Conservation (phyloP, 495 filamentous ascomycete species). For the Letharia lupina region DNA sequence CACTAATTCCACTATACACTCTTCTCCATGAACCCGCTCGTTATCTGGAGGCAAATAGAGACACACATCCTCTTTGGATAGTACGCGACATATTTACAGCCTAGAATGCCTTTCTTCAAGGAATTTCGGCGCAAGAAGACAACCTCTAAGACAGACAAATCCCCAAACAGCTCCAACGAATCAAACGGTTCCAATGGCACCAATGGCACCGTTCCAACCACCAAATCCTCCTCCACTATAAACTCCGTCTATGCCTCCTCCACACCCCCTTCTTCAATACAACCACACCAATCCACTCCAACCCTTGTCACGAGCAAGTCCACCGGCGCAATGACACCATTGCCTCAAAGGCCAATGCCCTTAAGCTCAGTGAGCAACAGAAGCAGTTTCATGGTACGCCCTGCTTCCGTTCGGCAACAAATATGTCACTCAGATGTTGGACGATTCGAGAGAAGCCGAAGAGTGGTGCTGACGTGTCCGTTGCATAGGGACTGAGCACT, state of each 20-base stretch:
- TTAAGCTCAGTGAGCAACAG: constrained; percentile 40
- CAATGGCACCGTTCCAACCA: constrained; percentile 43
- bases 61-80: constrained; percentile 3
- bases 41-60: not conserved
- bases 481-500: constrained; percentile 31
- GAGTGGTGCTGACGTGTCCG: constrained; percentile 45
- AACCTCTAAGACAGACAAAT: constrained; percentile 46
- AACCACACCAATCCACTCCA: constrained; percentile 45
- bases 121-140: constrained; percentile 57
- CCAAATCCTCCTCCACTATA: constrained; percentile 57
- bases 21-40: constrained; percentile 7
- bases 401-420: not conserved
- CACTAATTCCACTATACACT: not conserved
- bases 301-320: constrained; percentile 43
- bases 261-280: constrained; percentile 53
- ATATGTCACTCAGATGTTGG: not conserved
- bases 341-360: constrained; percentile 39
- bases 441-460: constrained; percentile 28
- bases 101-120: constrained; percentile 59
- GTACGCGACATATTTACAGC: not conserved
- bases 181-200: constrained; percentile 39
- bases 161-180: constrained; percentile 46
- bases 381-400: constrained; percentile 44
- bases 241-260: constrained; percentile 49
- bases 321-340: constrained; percentile 36